Conservation (phyloP, 2,329 filamentous ascomycete genomes). For the Didymella sp. region DNA sequence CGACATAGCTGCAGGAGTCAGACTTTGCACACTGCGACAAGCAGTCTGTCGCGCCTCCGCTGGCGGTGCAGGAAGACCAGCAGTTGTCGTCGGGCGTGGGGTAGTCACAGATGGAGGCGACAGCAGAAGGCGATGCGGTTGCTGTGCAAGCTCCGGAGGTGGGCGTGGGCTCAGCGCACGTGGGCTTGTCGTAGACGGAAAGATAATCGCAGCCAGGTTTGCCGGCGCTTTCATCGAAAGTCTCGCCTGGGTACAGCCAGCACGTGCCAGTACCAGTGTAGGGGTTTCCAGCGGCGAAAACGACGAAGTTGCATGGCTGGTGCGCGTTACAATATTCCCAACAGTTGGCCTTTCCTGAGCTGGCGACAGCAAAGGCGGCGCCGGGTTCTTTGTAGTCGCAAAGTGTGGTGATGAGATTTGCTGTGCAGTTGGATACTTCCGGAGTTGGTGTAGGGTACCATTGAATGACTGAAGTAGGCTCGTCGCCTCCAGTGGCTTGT, state of each 20-base stretch:
- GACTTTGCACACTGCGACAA: neutral
- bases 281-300: conserved; percentile 2
- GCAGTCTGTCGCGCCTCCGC: neutral
- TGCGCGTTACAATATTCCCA: conserved; percentile 5
- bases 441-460: conserved; percentile 1
- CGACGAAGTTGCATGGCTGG: conserved; percentile 2
- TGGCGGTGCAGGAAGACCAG: neutral
- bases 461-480: conserved; percentile 1
- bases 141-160: conserved; percentile 1
- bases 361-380: conserved; percentile 1
- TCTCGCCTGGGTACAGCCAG: conserved; percentile 1
- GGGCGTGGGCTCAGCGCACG: neutral
- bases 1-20: neutral
- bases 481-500: conserved; percentile 2
- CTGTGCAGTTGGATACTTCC: conserved; percentile 2
- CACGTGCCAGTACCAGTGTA: neutral
- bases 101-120: neutral
- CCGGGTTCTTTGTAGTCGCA: conserved; percentile 2
- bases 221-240: neutral
- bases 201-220: neutral
- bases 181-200: conserved; percentile 1
- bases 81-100: neutral
- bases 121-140: neutral
- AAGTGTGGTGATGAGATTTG: conserved; percentile 1
- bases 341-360: neutral